Conservation (phyloP, 2,329 filamentous ascomycete genomes). For the Aphanoascus verrucosus region DNA sequence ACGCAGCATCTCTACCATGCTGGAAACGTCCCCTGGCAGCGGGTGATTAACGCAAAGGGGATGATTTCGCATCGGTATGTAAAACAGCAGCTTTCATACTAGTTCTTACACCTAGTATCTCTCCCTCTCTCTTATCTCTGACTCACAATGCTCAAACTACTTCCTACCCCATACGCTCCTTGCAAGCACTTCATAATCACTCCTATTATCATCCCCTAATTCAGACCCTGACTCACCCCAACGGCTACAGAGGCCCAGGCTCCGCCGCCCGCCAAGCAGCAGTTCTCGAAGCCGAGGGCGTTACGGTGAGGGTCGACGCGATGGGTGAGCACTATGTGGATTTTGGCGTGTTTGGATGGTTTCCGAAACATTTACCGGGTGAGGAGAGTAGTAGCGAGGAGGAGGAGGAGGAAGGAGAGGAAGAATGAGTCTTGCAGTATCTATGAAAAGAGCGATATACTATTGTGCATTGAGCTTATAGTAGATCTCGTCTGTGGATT, state of each 20-base stretch:
- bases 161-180: no score
- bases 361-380: slow-evolving; percentile 38
- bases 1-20: slow-evolving; percentile 52
- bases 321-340: slow-evolving; percentile 38
- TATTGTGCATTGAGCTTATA: no score
- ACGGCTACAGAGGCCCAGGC: slow-evolving; percentile 27
- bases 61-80: slow-evolving; percentile 69
- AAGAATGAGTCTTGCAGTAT: neutral
- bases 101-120: neutral
- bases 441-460: neutral
- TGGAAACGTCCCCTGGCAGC: slow-evolving; percentile 83
- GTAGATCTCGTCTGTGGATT: no score
- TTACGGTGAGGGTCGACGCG: slow-evolving; percentile 32
- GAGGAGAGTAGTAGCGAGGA: slow-evolving; percentile 13
- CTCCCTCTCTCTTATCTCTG: neutral
- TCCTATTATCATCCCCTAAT: neutral
- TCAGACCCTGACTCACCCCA: neutral
- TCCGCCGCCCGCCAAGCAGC: slow-evolving; percentile 36
- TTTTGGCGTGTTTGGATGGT: slow-evolving; percentile 38
- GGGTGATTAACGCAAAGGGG: slow-evolving; percentile 80
- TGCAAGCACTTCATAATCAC: no score
- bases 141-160: no score
- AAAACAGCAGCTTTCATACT: neutral
- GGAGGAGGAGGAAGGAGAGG: slow-evolving; percentile 7
- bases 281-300: slow-evolving; percentile 32